These are phyloP conservation scores for Ophiostoma perfectum DNA, from an alignment of 2,329 filamentous ascomycete genomes.

Conservation along the genomic window DNA sequence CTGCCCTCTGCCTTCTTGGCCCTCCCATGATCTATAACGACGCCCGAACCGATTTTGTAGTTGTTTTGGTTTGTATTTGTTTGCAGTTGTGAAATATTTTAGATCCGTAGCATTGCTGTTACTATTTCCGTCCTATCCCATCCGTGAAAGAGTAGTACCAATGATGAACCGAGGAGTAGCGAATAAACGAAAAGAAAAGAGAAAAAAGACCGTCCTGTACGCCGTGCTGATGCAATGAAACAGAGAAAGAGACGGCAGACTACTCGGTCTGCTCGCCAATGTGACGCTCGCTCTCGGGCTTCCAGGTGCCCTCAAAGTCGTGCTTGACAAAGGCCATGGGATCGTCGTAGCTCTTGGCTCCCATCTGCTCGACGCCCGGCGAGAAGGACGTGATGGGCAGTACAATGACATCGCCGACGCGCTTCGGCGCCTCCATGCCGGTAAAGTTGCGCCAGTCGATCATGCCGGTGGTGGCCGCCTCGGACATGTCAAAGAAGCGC, in stretches of 20 bases:
- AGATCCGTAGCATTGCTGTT: not conserved
- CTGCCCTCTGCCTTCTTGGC: not conserved
- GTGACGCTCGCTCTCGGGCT: constrained; percentile 65
- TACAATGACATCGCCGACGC: constrained; percentile 88
- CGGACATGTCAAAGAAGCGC: constrained; percentile 75
- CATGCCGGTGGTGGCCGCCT: constrained; percentile 61
- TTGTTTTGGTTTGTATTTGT: no score
- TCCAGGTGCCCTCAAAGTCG: constrained; percentile 85
- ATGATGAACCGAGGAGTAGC: not conserved
- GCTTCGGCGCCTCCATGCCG: constrained; percentile 73
- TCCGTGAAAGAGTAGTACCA: not conserved
- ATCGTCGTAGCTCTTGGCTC: constrained; percentile 78
- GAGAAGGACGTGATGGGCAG: constrained; percentile 97
- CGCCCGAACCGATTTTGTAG: no score
- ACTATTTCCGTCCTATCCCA: no score
- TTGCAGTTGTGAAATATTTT: not conserved
- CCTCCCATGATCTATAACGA: no score
- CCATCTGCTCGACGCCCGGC: constrained; percentile 90
- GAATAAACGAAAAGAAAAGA: not conserved
- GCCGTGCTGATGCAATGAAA: not conserved
- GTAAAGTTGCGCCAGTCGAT: constrained; percentile 89
- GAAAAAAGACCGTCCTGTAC: not conserved
- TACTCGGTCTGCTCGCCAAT: constrained; percentile 49
- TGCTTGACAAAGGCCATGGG: constrained; percentile 98
- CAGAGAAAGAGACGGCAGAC: not conserved